Percentiles rank a stretch among this genome's conserved stretches.
Conservation (phyloP, 2,329 filamentous ascomycete species). For the Talaromyces islandicus region DNA sequence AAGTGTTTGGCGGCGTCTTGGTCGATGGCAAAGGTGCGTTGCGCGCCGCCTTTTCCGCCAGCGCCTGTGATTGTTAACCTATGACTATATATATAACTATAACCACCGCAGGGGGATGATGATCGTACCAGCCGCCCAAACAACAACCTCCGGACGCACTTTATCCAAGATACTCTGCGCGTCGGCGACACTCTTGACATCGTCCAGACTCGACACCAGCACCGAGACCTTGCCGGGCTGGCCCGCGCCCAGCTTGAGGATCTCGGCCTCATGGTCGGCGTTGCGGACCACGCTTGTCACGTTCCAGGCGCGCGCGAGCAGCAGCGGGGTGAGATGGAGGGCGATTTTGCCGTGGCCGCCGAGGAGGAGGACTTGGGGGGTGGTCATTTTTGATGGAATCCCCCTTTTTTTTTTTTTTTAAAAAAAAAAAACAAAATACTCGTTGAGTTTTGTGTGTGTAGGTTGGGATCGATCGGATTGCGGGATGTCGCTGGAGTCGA, state of each 20-base stretch:
- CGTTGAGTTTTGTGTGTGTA: too few relatives aligned
- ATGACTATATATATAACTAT: too few relatives aligned
- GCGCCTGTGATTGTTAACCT: slow-evolving; percentile 36
- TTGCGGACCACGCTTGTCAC: slow-evolving; percentile 74
- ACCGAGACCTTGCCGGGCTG: slow-evolving; percentile 62
- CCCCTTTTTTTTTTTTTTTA: too few relatives aligned
- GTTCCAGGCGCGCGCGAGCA: slow-evolving; percentile 67
- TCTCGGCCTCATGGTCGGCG: slow-evolving; percentile 58
- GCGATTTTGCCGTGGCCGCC: slow-evolving; percentile 79
- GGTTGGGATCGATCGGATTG: neutral
- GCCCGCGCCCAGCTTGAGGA: slow-evolving; percentile 55
- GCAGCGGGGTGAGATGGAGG: slow-evolving; percentile 66
- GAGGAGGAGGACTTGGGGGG: slow-evolving; percentile 59
- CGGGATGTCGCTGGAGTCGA: neutral
- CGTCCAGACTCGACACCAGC: slow-evolving; percentile 64
- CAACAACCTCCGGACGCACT: slow-evolving; percentile 39
- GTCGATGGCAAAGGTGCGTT: slow-evolving; percentile 48
- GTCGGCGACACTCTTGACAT: slow-evolving; percentile 58
- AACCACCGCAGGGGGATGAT: too few relatives aligned
- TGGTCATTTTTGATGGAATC: neutral
- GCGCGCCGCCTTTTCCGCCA: slow-evolving; percentile 49
- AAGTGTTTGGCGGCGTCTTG: slow-evolving; percentile 51
- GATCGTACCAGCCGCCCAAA: slow-evolving; percentile 44
- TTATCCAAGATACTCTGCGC: slow-evolving; percentile 55
- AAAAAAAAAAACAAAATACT: too few relatives aligned